A percentile compares a stretch with the other conserved stretches of the same genome.
phyloP scores from a whole-genome alignment of 2,329 filamentous ascomycete species.

The Pseudohalonectria lignicola region DNA sequence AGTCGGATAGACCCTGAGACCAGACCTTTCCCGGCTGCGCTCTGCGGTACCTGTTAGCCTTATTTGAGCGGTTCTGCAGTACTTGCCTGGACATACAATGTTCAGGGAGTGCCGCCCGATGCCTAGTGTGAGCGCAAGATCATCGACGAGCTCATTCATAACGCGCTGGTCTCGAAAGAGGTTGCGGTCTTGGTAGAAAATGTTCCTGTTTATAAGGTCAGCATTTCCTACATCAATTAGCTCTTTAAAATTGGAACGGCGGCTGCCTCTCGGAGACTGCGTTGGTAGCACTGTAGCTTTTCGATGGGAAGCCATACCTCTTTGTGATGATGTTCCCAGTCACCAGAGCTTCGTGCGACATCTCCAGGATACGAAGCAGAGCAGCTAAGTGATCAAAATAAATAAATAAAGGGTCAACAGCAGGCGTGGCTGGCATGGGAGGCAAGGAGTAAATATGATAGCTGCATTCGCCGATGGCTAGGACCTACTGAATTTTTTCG shows the following conservation, averaged over 20 bases:
- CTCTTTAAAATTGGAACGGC: too few species aligned
- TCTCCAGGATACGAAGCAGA: conserved; percentile 45
- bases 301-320: conserved; percentile 29
- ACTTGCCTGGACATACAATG: conserved; percentile 39
- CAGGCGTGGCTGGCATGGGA: not conserved
- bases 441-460: not conserved
- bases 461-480: too few species aligned
- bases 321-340: conserved; percentile 48
- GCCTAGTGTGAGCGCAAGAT: conserved; percentile 59
- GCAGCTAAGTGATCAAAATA: conserved; percentile 28
- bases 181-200: conserved; percentile 67
- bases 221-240: too few species aligned
- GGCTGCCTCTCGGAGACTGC: too few species aligned
- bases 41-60: conserved; percentile 28
- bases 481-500: conserved; percentile 38
- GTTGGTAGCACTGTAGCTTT: too few species aligned
- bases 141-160: conserved; percentile 64
- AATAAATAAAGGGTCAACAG: not conserved
- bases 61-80: too few species aligned
- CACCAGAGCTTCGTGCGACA: conserved; percentile 47
- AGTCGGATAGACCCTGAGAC: conserved; percentile 46
- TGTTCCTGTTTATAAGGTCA: conserved; percentile 45
- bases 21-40: conserved; percentile 64
- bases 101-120: conserved; percentile 55
- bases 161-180: conserved; percentile 58